Base-by-base conservation (phyloP, 768 basidiomycete genomes). In the Mycena kentingensis region DNA sequence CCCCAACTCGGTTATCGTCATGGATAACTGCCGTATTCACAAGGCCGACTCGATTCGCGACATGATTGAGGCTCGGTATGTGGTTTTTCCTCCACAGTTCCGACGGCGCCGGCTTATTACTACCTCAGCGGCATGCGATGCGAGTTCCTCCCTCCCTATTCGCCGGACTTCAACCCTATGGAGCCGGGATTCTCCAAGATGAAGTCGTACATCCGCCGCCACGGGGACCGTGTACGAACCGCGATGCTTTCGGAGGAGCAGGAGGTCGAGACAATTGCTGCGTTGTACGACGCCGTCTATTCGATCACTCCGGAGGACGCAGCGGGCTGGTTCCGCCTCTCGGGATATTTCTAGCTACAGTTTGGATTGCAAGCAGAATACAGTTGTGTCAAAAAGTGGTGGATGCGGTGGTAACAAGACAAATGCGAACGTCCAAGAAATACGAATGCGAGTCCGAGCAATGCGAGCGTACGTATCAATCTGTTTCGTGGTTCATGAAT, bases 21-120 rank as follows among this genome's bases (percentile, higher is more conserved):
- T 69, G 55, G 67, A 73, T 45, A 73, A 73, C 51, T 66, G 65
- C 35, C 46, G 47, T 15, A 72, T 73, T 21, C 72, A 73, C 46
- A 65, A 73, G 26, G 46, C 56, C 4, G 35, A 47, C 0, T 54
- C 46, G 11, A 51, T 66, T 1, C 26, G 48, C 12, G 54, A 55
- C 11, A 60, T 69, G 43, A 44, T 61, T 37, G 60, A 63, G 32
- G 52, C 51, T 21, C 50, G 55, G 49, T 58, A 43, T 16, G 43
- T 42, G 5, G 22, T 37, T 15, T 15, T 13, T 25, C 15, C 42
- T 57, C 34, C 39, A n/a, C 37, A 21, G 31, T 42, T 5, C 26
- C 19, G 3, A 22, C 26, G n/a, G 10, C 45, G 12, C 13, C 49
- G 22, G 19, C 32, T 19, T 24, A 4, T 15, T 34, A 35, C 35